Evolutionary conservation across 2,329 filamentous ascomycete species (phyloP).

Genomic region (Neonectria hederae): DNA sequence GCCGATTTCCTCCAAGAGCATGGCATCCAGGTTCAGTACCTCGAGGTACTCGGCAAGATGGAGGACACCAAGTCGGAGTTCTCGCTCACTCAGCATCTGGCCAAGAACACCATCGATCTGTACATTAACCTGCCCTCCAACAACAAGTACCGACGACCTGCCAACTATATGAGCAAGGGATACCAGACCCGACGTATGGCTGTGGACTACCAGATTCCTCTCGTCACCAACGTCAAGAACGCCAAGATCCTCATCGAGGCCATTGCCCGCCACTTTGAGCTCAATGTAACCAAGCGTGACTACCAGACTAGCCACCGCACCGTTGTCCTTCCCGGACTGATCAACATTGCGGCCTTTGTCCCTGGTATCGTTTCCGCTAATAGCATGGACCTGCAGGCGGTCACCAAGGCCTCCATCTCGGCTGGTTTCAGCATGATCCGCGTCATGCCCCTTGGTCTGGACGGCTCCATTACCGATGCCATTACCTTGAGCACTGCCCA

Average conservation of each 20-base stretch:
- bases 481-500: conserved; percentile 77
- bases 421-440: conserved; percentile 84
- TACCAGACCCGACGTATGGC: conserved; percentile 98
- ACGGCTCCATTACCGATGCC: conserved; percentile 77
- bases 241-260: conserved; percentile 97
- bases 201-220: conserved; percentile 93
- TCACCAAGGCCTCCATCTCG: conserved; percentile 78
- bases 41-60: conserved; percentile 84
- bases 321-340: conserved; percentile 75
- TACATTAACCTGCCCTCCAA: conserved; percentile 99
- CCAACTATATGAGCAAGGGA: conserved; percentile 98
- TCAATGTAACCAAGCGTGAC: conserved; percentile 85
- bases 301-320: conserved; percentile 90
- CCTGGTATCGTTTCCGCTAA: conserved; percentile 73
- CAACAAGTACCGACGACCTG: conserved; percentile 95
- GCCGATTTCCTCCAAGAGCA: conserved; percentile 97
- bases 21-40: conserved; percentile 88
- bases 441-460: conserved; percentile 78
- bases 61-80: conserved; percentile 94
- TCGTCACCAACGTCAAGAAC: conserved; percentile 99
- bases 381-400: conserved; percentile 73
- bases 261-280: conserved; percentile 86
- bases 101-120: conserved; percentile 96
- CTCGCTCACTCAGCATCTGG: conserved; percentile 94
- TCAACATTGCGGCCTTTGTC: conserved; percentile 84